Evolutionary conservation across 2,329 filamentous ascomycete genomes (phyloP), one percentile per base, ranked within the genome.

Genomic region (Sodiomyces alkalinus): DNA sequence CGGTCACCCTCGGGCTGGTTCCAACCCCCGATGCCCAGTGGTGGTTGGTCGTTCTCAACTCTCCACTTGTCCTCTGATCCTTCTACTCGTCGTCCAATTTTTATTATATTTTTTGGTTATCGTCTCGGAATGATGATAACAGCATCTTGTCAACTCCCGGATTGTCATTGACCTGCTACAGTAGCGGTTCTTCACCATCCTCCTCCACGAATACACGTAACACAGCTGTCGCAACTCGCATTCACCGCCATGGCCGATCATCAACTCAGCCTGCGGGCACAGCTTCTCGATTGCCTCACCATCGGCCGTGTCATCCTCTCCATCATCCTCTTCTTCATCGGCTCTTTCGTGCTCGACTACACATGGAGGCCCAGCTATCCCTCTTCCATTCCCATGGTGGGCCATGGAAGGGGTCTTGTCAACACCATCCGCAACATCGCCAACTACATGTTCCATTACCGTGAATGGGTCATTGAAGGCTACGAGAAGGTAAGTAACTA

Each of bases 391-490:
- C 56, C 57, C 1, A 46, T 51, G 2, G 49, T 62, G 9, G 58
- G 58, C 24, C 45, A 52, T 26, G 52, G 52, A 2, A 43, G 42
- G 13, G 47, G 55, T n/a, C 36, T 47, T 26, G 23, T 54, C 13
- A 51, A 48, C 6, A 51, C 45, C 3, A 20, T 61, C 27, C 41
- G 47, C 25, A 61, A 62, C 33, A 54, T 53, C 40, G 25, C 53
- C 26, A 46, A 42, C 27, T 60, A 56, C 26, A 40, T 58, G 18
- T 40, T 47, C 2, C 42, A 48, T 27, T 57, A 53, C 29, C 46
- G 48, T 16, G 28, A 37, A 5, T 62, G 58, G 58, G 46, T 58
- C 2, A 44, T 44, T 7, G 46, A 60, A 32, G 58, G 58, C 13
- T 60, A 62, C 28, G 39, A 47, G 13, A 57, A 58, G 46, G 57